A percentile compares a stretch with the other conserved stretches of the same genome.
phyloP scores from a whole-genome alignment of 1,139 yeast genomes.

The Groenewaldozyma auringiensis region DNA sequence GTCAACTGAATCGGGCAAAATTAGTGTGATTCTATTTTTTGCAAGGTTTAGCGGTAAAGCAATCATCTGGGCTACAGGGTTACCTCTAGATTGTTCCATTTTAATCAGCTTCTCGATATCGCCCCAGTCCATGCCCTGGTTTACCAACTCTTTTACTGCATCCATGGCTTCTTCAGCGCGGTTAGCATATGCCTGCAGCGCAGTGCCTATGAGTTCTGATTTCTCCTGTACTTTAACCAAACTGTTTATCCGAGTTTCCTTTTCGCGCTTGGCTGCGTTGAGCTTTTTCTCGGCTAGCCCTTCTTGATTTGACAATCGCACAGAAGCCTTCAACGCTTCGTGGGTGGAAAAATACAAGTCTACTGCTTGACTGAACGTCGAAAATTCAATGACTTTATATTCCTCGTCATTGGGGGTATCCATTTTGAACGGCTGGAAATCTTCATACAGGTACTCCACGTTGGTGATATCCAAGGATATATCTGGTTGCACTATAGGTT shows the following conservation, averaged over 20 bases:
- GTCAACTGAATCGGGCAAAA: slow-evolving; percentile 39
- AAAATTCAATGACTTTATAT: slow-evolving; percentile 15
- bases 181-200: slow-evolving; percentile 62
- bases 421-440: slow-evolving; percentile 81
- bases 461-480: slow-evolving; percentile 26
- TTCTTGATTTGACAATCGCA: slow-evolving; percentile 69
- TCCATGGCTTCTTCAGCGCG: slow-evolving; percentile 63
- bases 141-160: slow-evolving; percentile 58
- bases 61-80: slow-evolving; percentile 55
- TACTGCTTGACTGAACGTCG: slow-evolving; percentile 71
- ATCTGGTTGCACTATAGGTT: slow-evolving; percentile 19
- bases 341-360: slow-evolving; percentile 80
- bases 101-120: slow-evolving; percentile 71
- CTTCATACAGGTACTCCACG: slow-evolving; percentile 56
- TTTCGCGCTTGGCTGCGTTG: slow-evolving; percentile 66
- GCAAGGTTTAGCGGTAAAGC: slow-evolving; percentile 62
- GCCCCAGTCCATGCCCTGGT: slow-evolving; percentile 93
- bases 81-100: slow-evolving; percentile 61
- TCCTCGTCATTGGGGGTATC: slow-evolving; percentile 15
- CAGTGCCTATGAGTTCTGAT: slow-evolving; percentile 63
- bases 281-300: slow-evolving; percentile 65
- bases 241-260: slow-evolving; percentile 61
- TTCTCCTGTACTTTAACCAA: slow-evolving; percentile 56
- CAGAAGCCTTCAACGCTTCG: slow-evolving; percentile 70
- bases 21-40: slow-evolving; percentile 58